Evolutionary conservation across 176 grass and related monocot genomes (phyloP), one percentile per base, ranked within the genome.

Genomic region (Otatea glauca): DNA sequence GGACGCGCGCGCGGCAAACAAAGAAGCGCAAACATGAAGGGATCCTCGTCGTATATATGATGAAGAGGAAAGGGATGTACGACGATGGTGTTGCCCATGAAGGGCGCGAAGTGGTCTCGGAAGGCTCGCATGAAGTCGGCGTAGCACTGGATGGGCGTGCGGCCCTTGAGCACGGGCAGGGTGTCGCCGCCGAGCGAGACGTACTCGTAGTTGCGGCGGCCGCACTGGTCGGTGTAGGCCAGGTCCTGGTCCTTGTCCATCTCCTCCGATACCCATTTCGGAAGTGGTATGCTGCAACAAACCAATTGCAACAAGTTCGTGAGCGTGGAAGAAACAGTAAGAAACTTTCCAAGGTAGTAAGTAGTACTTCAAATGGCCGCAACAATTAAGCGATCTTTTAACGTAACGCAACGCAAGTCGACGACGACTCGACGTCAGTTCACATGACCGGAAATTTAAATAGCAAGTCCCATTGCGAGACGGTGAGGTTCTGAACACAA

Each of bases 41-140:
- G 2, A 9, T 12, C 0, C n/a, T 6, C 24, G 42, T 6, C 24
- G 3, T 37, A 29, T 29, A 29, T 29, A 4, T 20, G 62, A 65
- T 16, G 23, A 23, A 17, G 44, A 17, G 4, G 72, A 21, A 41
- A 35, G 43, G 44, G 16, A 66, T 65, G 68, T 77, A 92, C 90
- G 65, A 84, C 37, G 25, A 94, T 84, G 79, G 86, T 91, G 72
- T 53, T 88, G 86, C 92, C 92, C 68, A 94, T 85, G 80, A 87
- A 84, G n/a, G 65, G 12, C 35, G 73, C 37, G 21, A 89, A 68
- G 56, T 77, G 86, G 86, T 91, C 86, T 71, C 92, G 83, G 86
- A 94, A 94, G 58, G 89, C 89, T 64, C 92, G 83, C 92, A 94
- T 91, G 86, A 91, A 94, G 77, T 94, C 92, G 65, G 86, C 75